Evolutionary conservation across 768 basidiomycete species (phyloP).

Genomic region (Lactarius pseudohatsudake): DNA sequence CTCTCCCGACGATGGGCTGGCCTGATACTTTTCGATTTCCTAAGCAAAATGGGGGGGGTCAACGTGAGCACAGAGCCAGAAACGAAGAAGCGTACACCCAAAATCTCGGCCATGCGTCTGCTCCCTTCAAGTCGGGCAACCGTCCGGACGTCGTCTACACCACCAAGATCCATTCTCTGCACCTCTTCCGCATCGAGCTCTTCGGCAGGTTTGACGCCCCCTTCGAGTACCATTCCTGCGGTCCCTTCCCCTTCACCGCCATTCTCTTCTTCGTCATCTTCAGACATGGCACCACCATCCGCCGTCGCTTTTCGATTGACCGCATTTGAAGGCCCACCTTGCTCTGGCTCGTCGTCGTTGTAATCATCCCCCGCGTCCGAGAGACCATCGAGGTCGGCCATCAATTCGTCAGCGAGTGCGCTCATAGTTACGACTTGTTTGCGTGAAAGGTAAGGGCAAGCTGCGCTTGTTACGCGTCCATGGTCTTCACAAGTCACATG

Average conservation of each 20-base stretch:
- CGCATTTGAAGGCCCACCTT: conserved; percentile 36
- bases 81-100: conserved; percentile 53
- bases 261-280: conserved; percentile 49
- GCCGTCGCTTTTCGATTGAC: conserved; percentile 61
- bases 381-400: conserved; percentile 88
- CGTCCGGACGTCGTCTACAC: conserved; percentile 80
- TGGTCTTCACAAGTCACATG: conserved; percentile 12
- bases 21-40: conserved; percentile 89
- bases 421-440: conserved; percentile 48
- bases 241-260: conserved; percentile 42
- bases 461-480: neutral
- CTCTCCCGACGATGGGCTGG: conserved; percentile 74
- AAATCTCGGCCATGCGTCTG: conserved; percentile 82
- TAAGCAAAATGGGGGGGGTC: conserved; percentile 36
- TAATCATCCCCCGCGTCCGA: conserved; percentile 59
- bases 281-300: conserved; percentile 58
- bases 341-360: conserved; percentile 40
- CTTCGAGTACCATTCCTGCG: conserved; percentile 70
- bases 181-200: conserved; percentile 95
- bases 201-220: conserved; percentile 91
- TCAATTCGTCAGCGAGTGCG: conserved; percentile 85
- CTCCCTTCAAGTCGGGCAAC: conserved; percentile 89
- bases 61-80: neutral
- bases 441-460: neutral
- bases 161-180: conserved; percentile 87